These are phyloP conservation scores for Fusarium tuaranense DNA, from an alignment of 2,329 filamentous ascomycete genomes.

Conservation along the genomic window DNA sequence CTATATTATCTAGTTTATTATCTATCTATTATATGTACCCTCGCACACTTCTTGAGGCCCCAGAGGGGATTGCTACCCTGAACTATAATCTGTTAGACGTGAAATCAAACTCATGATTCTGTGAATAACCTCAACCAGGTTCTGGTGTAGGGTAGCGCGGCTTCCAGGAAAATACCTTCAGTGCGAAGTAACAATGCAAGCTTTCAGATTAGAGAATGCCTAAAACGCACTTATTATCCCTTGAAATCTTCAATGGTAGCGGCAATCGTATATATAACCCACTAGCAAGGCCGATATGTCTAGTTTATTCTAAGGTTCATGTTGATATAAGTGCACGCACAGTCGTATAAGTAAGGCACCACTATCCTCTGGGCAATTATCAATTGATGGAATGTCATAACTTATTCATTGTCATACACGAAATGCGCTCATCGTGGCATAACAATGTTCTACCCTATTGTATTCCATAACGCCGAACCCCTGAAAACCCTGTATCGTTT, in stretches of 20 bases:
- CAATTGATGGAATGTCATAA: neutral
- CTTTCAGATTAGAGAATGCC: neutral
- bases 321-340: too few relatives aligned
- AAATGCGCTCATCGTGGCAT: neutral
- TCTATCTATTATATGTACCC: neutral
- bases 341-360: neutral
- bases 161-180: neutral
- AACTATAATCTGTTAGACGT: neutral
- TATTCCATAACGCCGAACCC: conserved; percentile 37
- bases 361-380: neutral
- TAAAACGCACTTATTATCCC: neutral
- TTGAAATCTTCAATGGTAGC: neutral
- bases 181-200: neutral
- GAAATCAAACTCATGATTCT: neutral
- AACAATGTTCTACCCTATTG: conserved; percentile 3
- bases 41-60: neutral
- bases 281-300: neutral
- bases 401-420: neutral
- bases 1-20: neutral
- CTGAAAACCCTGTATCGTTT: neutral
- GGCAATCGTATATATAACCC: neutral
- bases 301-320: neutral
- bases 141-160: neutral
- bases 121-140: neutral
- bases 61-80: neutral